A percentile compares a stretch with the other conserved stretches of the same genome.
Conservation (phyloP, 108 stramenopile genomes). For the Craspedostauros australis region DNA sequence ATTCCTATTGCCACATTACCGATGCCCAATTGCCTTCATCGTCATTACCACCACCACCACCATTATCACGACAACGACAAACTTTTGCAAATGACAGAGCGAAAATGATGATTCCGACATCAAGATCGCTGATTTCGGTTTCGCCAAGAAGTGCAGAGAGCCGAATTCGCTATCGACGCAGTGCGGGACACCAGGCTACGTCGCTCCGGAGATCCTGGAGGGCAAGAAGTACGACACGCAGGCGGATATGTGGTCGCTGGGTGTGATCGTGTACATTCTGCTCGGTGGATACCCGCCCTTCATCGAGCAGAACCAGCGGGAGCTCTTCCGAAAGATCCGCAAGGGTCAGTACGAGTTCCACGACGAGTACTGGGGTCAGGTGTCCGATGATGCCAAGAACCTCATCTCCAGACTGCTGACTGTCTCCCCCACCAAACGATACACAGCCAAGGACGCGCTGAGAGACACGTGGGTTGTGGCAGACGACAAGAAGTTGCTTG, state of each 20-base stretch:
- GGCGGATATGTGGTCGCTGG: conserved; percentile 95
- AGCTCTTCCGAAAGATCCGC: conserved; percentile 90
- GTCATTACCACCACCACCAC: too few species aligned
- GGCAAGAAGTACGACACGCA: conserved; percentile 80
- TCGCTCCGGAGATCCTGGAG: conserved; percentile 88
- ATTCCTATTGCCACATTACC: too few species aligned
- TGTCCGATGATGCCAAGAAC: conserved; percentile 74
- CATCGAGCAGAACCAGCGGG: conserved; percentile 90
- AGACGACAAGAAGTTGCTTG: conserved; percentile 40
- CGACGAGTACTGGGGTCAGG: conserved; percentile 83
- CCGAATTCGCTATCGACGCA: conserved; percentile 82
- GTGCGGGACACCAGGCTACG: conserved; percentile 94
- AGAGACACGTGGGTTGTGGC: conserved; percentile 72
- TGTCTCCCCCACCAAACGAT: conserved; percentile 61
- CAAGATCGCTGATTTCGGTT: conserved; percentile 99
- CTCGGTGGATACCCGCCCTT: conserved; percentile 93
- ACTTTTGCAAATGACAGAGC: too few species aligned
- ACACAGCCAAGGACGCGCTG: conserved; percentile 59
- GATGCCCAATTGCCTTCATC: too few species aligned
- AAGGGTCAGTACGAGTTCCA: conserved; percentile 86
- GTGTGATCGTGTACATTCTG: conserved; percentile 89
- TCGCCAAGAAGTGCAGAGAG: conserved; percentile 79
- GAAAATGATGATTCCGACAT: conserved; percentile 79
- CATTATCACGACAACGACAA: too few species aligned
- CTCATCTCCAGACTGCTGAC: conserved; percentile 66